Base-by-base conservation (phyloP, 768 basidiomycete genomes). In the Crucibulum laeve region DNA sequence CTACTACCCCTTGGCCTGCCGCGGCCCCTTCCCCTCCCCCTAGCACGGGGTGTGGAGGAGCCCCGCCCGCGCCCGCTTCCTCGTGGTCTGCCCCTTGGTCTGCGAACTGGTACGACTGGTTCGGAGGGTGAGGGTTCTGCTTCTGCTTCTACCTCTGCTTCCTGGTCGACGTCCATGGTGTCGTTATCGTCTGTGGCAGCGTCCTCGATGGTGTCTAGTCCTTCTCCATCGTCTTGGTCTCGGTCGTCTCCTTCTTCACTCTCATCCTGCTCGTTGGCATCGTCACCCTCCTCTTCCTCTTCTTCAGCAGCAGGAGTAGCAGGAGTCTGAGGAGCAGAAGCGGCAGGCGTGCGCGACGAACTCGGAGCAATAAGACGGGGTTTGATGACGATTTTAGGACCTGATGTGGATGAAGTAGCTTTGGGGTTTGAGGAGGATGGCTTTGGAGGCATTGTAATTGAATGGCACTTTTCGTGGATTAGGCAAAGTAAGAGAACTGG, bases 351-450 rank as follows among this genome's bases (percentile, higher is more conserved):
- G 47, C 48, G 40, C 34, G 53, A 49, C 38, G 44, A 46, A 30
- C 53, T 41, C 10, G 62, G 48, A 32, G 64, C 50, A 8, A 57
- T 45, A 25, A 52, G 43, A 34, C 72, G 65, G 17, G 73, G 66
- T 53, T 71, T 75, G 42, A 77, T 75, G 40, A 77, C 65, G 46
- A 77, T 77, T 64, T 75, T 77, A 25, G 71, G 63, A 26, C 68
- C 58, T 28, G 58, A 36, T 22, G 53, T 44, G 25, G 36, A 26
- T 37, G 8, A 37, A 11, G 8, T 37, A 10, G n/a, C 8, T 30
- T 30, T 30, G 28, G n/a, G 28, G 28, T 8, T 30, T n/a, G 8
- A n/a, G n/a, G n/a, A n/a, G n/a, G n/a, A n/a, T n/a, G n/a, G n/a
- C n/a, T n/a, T n/a, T n/a, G n/a, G n/a, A n/a, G n/a, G n/a, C n/a